Evolutionary conservation across 305 asterid genomes (phyloP).

Genomic region (Fraxinus sp.): DNA sequence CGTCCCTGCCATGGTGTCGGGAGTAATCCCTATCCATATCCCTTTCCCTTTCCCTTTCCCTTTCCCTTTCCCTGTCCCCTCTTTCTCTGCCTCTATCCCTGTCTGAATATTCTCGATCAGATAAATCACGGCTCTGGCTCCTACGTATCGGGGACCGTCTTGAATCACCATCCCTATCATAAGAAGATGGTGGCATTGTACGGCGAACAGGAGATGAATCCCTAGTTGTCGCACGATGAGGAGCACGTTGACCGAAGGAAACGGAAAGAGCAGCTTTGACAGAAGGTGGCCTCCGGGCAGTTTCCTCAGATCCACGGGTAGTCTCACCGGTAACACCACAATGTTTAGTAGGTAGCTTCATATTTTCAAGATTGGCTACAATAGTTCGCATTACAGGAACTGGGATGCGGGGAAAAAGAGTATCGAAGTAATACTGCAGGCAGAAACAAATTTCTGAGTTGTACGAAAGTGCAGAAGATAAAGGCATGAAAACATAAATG

Average conservation of each 20-base stretch:
- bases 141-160: slow-evolving; percentile 58
- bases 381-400: slow-evolving; percentile 75
- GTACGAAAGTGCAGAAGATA: not conserved
- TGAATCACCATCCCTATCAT: slow-evolving; percentile 54
- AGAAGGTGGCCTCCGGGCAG: slow-evolving; percentile 96
- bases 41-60: slow-evolving; percentile 21
- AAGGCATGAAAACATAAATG: not conserved
- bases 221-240: slow-evolving; percentile 96
- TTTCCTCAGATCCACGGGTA: slow-evolving; percentile 90
- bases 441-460: slow-evolving; percentile 23
- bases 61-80: not conserved
- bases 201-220: slow-evolving; percentile 96
- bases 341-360: slow-evolving; percentile 86
- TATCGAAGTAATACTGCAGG: slow-evolving; percentile 93
- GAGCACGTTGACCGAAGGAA: slow-evolving; percentile 97
- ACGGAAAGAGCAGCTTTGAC: slow-evolving; percentile 97
- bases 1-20: slow-evolving; percentile 28
- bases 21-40: slow-evolving; percentile 14
- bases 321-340: slow-evolving; percentile 86
- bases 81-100: slow-evolving; percentile 33
- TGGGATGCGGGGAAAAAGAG: slow-evolving; percentile 91
- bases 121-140: slow-evolving; percentile 67
- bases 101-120: slow-evolving; percentile 57
- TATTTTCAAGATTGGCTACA: slow-evolving; percentile 66
- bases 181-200: slow-evolving; percentile 47